Evolutionary conservation across 352 stramenopile species (phyloP).

Genomic region (Phytophthora melonis): DNA sequence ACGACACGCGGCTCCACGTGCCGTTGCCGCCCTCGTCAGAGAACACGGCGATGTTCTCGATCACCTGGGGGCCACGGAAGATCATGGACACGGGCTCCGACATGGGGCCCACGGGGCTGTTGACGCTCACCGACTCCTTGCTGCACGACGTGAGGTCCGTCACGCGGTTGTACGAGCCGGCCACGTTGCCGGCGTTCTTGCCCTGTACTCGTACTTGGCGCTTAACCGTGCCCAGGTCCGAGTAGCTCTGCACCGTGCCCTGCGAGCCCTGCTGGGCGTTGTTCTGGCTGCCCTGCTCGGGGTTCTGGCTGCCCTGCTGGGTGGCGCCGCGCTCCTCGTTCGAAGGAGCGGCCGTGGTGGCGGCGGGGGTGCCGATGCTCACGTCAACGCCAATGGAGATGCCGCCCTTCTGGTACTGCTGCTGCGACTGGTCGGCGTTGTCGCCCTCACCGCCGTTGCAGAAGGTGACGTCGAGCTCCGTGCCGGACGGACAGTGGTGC

Average conservation of each 20-base stretch:
- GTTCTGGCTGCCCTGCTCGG: slow-evolving; percentile 8
- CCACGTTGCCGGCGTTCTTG: slow-evolving; percentile 57
- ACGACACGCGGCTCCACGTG: slow-evolving; percentile 62
- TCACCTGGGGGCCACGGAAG: slow-evolving; percentile 69
- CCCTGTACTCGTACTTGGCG: slow-evolving; percentile 61
- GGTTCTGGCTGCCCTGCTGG: slow-evolving; percentile 15
- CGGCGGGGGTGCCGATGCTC: background rate
- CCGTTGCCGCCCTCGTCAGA: slow-evolving; percentile 31
- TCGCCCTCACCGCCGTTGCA: slow-evolving; percentile 40
- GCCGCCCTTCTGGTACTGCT: slow-evolving; percentile 19
- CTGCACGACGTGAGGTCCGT: slow-evolving; percentile 47
- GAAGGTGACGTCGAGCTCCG: slow-evolving; percentile 62
- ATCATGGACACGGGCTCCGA: slow-evolving; percentile 70
- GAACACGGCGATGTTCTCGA: slow-evolving; percentile 75
- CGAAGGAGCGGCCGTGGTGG: slow-evolving; percentile 9
- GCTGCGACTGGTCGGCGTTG: slow-evolving; percentile 17
- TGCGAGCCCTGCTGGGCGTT: slow-evolving; percentile 6
- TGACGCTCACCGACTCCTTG: slow-evolving; percentile 49
- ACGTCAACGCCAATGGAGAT: background rate
- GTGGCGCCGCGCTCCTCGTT: slow-evolving; percentile 31
- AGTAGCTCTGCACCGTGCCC: slow-evolving; percentile 32
- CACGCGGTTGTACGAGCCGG: slow-evolving; percentile 64
- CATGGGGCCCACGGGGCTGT: slow-evolving; percentile 65
- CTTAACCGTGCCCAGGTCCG: slow-evolving; percentile 48
- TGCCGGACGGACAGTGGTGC: slow-evolving; percentile 54